phyloP scores from a whole-genome alignment of 2,329 filamentous ascomycete species.

The Talaromyces sp. region DNA sequence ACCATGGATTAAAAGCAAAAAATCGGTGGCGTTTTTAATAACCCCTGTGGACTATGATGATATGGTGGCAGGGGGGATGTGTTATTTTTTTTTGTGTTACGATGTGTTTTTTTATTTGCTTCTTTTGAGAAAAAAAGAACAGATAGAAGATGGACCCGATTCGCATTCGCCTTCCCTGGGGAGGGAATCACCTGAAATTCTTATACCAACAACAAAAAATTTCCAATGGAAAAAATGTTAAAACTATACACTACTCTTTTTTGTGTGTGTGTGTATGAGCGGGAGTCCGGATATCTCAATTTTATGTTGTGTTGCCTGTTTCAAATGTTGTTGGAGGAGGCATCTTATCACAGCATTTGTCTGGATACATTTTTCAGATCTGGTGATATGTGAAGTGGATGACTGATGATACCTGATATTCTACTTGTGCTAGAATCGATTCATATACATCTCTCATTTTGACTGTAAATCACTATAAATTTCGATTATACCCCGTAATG shows the following conservation, averaged over 20 bases:
- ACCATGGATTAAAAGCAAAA: slow-evolving; percentile 20
- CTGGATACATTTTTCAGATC: neutral
- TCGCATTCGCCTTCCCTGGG: slow-evolving; percentile 14
- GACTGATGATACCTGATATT: neutral
- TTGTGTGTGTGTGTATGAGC: neutral
- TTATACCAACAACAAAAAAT: slow-evolving; percentile 39
- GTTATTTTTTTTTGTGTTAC: neutral
- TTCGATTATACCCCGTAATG: neutral
- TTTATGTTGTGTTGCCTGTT: neutral
- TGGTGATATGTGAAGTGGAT: neutral
- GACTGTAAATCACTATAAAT: neutral
- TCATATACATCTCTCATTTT: neutral
- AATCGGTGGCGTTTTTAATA: slow-evolving; percentile 11
- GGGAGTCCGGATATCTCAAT: slow-evolving; percentile 11
- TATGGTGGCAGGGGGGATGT: neutral
- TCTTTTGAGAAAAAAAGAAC: slow-evolving; percentile 22
- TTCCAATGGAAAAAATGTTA: slow-evolving; percentile 48
- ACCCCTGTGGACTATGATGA: neutral
- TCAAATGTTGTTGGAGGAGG: neutral
- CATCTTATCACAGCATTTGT: neutral
- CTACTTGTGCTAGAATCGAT: neutral
- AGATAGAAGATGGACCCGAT: slow-evolving; percentile 46
- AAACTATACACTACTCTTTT: slow-evolving; percentile 45
- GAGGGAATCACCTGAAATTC: neutral
- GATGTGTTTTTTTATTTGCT: slow-evolving; percentile 16